A percentile compares a stretch with the other conserved stretches of the same genome.
Evolutionary conservation across 352 stramenopile species (phyloP).

Genomic region (Phytophthora foliorum): DNA sequence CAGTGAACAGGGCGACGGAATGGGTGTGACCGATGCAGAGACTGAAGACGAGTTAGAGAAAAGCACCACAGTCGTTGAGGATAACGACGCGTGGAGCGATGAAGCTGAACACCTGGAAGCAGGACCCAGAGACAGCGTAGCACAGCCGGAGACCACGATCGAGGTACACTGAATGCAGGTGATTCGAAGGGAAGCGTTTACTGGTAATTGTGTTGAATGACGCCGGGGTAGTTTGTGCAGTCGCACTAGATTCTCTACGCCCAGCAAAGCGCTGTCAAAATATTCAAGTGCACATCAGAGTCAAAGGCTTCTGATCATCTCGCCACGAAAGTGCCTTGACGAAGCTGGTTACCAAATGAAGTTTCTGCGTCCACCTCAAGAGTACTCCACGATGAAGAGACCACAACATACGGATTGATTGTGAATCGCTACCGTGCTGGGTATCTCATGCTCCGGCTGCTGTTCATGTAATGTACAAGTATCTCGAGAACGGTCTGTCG

Average conservation of each 20-base stretch:
- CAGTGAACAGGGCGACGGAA: constrained; percentile 2
- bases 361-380: neutral
- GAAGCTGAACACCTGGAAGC: constrained; percentile 9
- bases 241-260: neutral
- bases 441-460: neutral
- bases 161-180: constrained; percentile 15
- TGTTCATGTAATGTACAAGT: neutral
- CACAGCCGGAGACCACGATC: constrained; percentile 14
- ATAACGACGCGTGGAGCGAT: constrained; percentile 19
- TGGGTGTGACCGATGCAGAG: constrained; percentile 8
- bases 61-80: constrained; percentile 16
- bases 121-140: neutral
- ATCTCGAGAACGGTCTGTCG: neutral
- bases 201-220: neutral
- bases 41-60: constrained; percentile 27
- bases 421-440: neutral
- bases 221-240: neutral
- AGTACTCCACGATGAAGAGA: neutral
- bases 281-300: neutral
- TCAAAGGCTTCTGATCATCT: neutral
- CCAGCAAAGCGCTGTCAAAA: neutral
- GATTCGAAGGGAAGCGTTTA: neutral
- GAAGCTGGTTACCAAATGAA: neutral
- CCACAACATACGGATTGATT: too few relatives aligned
- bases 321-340: neutral